phyloP scores from a whole-genome alignment of 2,329 filamentous ascomycete species.

The Neurospora sp. region DNA sequence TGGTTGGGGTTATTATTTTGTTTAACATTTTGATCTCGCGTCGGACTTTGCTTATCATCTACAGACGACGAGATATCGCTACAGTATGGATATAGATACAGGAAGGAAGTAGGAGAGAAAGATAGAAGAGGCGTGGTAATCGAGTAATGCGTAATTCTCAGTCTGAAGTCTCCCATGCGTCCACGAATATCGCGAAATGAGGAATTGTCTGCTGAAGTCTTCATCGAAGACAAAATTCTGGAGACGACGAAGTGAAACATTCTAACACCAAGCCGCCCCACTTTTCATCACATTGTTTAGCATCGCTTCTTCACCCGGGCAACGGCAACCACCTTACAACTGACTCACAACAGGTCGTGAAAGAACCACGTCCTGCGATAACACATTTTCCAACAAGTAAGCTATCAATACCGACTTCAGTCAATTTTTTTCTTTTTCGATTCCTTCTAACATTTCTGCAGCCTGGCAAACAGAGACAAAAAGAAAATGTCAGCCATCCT shows the following conservation, averaged over 20 bases:
- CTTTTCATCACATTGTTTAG: not conserved
- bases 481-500: constrained; percentile 4
- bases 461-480: not conserved
- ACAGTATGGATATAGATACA: not conserved
- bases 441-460: not conserved
- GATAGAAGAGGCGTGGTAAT: not conserved
- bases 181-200: not conserved
- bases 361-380: not conserved
- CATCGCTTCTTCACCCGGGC: not conserved
- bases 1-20: not conserved
- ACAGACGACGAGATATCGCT: not conserved
- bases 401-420: not conserved
- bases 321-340: not conserved
- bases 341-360: not conserved
- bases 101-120: not conserved
- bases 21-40: not conserved
- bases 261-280: not conserved
- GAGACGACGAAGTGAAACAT: not conserved
- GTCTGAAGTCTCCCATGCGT: not conserved
- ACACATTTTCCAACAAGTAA: not conserved
- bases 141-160: not conserved
- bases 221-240: not conserved
- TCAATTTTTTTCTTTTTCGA: not conserved
- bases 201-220: not conserved
- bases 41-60: not conserved